Evolutionary conservation across 2,329 filamentous ascomycete genomes (phyloP).

Genomic region (Penicillium olsonii): DNA sequence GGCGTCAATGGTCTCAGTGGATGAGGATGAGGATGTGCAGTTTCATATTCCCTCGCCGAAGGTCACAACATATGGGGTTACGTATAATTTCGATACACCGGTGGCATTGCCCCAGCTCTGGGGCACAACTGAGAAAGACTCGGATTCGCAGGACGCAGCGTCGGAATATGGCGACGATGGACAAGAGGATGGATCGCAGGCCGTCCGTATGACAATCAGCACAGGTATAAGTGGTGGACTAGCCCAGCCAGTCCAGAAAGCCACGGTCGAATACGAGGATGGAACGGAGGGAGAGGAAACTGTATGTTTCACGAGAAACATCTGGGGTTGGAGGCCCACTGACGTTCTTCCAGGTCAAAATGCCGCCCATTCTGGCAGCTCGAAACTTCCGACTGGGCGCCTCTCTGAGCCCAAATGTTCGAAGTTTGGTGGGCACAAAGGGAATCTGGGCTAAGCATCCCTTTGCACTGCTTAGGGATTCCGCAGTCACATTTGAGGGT

Average conservation of each 20-base stretch:
- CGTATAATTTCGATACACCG: conserved; percentile 38
- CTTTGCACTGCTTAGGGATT: conserved; percentile 35
- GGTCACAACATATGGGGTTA: conserved; percentile 30
- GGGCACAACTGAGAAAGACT: conserved; percentile 21
- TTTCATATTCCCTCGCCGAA: conserved; percentile 31
- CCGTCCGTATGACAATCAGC: conserved; percentile 32
- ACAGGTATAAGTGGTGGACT: conserved; percentile 36
- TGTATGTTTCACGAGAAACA: conserved; percentile 23
- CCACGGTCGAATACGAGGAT: conserved; percentile 28
- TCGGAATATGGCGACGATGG: conserved; percentile 11
- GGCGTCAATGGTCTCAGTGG: conserved; percentile 32
- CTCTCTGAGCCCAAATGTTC: conserved; percentile 31
- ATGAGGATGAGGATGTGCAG: conserved; percentile 30
- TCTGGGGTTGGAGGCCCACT: conserved; percentile 2
- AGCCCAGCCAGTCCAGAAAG: conserved; percentile 21
- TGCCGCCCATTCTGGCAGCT: conserved; percentile 30
- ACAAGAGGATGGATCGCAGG: conserved; percentile 13
- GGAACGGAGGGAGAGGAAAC: conserved; percentile 25
- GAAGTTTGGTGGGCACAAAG: conserved; percentile 27
- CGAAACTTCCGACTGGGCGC: conserved; percentile 36
- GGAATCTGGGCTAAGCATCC: conserved; percentile 30
- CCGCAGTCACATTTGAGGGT: conserved; percentile 29
- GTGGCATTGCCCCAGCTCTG: conserved; percentile 30
- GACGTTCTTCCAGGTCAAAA: conserved; percentile 28
- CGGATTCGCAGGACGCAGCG: conserved; percentile 18